Base-by-base conservation (phyloP, 805 yeast genomes). In the Pichia californica region DNA sequence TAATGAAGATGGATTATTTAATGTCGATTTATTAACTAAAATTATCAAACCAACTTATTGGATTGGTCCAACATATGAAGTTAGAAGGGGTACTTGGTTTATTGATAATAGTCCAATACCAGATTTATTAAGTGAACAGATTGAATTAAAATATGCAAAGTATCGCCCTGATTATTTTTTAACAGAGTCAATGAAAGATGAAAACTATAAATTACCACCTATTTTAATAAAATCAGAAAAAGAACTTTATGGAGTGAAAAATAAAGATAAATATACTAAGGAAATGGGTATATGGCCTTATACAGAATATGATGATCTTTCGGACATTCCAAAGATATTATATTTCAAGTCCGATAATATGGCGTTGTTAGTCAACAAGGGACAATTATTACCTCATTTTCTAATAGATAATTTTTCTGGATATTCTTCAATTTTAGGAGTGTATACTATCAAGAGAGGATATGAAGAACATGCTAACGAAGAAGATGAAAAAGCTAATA, bases 51-150 rank as follows among this genome's bases (percentile, higher is more conserved):
- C 98, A 0, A 73, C 81, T 0, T 91, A 80, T 58, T 91, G 97
- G 97, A 79, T 77, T 7, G 97, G 97, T 1, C 93, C 96, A 0
- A 64, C 68, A 0, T 91, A 80, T 57, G 88, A 85, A 47, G 83
- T 91, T 1, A 69, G 96, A 36, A 66, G 97, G 43, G 96, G 96
- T 1, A 59, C 79, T 1, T 91, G 98, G 98, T 88, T 87, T 58
- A 57, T 73, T 9, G 75, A 75, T 40, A 54, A 55, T 5, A 94
- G 94, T 0, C 62, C 87, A 23, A 55, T 69, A 9, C 66, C 67
- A 1, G 61, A 64, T 1, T 45, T 80, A 5, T 6, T 51, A 3
- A 68, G 93, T 0, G 63, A 67, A 1, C 77, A 74, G 44, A 54
- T 89, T 18, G 97, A 89, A 58, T 54, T 54, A 5, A 75, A 75